Percentiles rank a stretch among this genome's conserved stretches.
Conservation (phyloP, 2,329 filamentous ascomycete genomes). For the Cryphonectria radicalis region DNA sequence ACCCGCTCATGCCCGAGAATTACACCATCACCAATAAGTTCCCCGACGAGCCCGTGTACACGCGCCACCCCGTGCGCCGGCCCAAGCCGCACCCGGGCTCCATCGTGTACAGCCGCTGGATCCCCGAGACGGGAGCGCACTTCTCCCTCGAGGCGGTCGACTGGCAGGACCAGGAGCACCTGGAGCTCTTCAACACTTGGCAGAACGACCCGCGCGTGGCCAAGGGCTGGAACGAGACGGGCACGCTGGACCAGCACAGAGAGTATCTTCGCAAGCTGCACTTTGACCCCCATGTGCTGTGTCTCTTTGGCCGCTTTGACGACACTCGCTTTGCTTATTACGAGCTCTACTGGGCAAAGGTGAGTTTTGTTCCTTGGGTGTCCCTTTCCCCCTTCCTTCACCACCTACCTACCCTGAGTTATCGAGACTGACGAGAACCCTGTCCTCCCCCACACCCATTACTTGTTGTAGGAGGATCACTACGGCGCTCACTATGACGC, state of each 20-base stretch:
- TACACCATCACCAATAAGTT: slow-evolving; percentile 52
- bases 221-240: slow-evolving; percentile 77
- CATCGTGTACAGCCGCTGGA: slow-evolving; percentile 74
- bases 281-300: slow-evolving; percentile 70
- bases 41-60: slow-evolving; percentile 46
- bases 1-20: slow-evolving; percentile 46
- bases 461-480: slow-evolving; percentile 55
- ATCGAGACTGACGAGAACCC: neutral
- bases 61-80: slow-evolving; percentile 65
- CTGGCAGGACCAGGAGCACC: slow-evolving; percentile 64
- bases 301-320: slow-evolving; percentile 70
- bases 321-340: slow-evolving; percentile 73
- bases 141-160: slow-evolving; percentile 75
- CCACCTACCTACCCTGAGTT: neutral
- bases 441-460: no score
- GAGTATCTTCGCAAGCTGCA: slow-evolving; percentile 71
- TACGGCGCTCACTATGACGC: slow-evolving; percentile 62
- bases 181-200: slow-evolving; percentile 73
- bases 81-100: slow-evolving; percentile 70
- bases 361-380: slow-evolving; percentile 36
- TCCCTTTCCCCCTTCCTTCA: neutral
- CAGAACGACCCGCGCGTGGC: slow-evolving; percentile 79
- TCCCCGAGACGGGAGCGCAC: slow-evolving; percentile 71
- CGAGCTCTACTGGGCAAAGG: slow-evolving; percentile 76
- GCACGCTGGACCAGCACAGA: slow-evolving; percentile 71